These are phyloP conservation scores for Lepraria neglecta DNA, from an alignment of 495 filamentous ascomycete genomes.

Conservation along the genomic window DNA sequence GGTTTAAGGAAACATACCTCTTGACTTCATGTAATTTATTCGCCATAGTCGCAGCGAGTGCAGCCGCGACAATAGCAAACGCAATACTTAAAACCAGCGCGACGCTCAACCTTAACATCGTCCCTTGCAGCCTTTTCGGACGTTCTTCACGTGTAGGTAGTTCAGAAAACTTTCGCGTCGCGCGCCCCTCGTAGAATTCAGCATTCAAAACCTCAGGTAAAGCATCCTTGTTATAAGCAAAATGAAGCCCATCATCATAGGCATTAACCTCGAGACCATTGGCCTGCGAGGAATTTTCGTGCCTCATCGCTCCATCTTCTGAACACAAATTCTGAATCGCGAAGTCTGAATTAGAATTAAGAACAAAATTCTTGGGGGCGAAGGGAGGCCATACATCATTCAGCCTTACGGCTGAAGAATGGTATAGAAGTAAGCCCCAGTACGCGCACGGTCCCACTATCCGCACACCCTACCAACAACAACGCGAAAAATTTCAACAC, in stretches of 20 bases:
- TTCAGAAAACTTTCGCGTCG: not conserved
- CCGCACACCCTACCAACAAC: too few species aligned
- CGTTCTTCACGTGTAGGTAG: not conserved
- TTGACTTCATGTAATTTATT: not conserved
- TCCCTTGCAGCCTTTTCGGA: not conserved
- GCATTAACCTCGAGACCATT: not conserved
- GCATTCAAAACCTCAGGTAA: conserved; percentile 3
- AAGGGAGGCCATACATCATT: too few species aligned
- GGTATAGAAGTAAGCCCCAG: too few species aligned
- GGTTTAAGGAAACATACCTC: not conserved
- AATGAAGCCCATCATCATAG: not conserved
- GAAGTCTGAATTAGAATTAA: too few species aligned
- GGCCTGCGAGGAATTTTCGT: not conserved
- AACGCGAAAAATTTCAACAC: too few species aligned
- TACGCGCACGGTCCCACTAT: too few species aligned
- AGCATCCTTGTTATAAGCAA: not conserved
- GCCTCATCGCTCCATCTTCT: not conserved
- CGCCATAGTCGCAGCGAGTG: not conserved
- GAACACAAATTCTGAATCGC: too few species aligned
- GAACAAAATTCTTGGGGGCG: too few species aligned
- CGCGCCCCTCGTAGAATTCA: too few species aligned
- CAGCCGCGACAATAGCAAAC: not conserved
- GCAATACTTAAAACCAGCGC: not conserved
- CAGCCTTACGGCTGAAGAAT: too few species aligned
- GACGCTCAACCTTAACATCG: not conserved